Base-by-base conservation (phyloP, 371 early-diverging fungal species). In the Blakeslea trispora region DNA sequence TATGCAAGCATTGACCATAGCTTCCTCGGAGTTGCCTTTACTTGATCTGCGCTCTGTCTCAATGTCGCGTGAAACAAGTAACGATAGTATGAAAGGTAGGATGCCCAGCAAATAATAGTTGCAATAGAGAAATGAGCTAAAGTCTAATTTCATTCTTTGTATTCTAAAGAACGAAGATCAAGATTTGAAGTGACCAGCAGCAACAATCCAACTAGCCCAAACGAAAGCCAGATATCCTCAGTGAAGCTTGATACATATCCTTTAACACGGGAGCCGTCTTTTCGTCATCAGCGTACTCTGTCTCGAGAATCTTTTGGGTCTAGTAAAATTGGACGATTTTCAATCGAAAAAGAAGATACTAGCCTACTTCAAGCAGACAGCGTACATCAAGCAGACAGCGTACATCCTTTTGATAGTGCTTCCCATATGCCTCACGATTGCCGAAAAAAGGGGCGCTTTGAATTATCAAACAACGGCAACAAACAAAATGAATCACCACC, bases 361-460 rank as follows among this genome's bases (percentile, higher is more conserved):
- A 32, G 32, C 10, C 5, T 10, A 32, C 10, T 10, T 5, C 32
- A 32, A 32, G 10, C n/a, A n/a, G n/a, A n/a, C n/a, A n/a, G n/a
- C n/a, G n/a, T n/a, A n/a, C n/a, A n/a, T n/a, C n/a, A n/a, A n/a
- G n/a, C 32, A 32, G 32, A 32, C 5, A 10, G 32, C 32, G 32
- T 32, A 32, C 32, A 32, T 32, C 32, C 32, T 32, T 32, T 32
- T 32, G 32, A 32, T 32, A 10, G 32, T 6, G 32, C 48, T 18
- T 18, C 18, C 2, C 10, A 9, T 14, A 24, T 18, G 40, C 7
- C 18, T 28, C 11, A n/a, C 13, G 23, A 19, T 9, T 15, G 5
- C 11, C 49, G 66, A 15, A 60, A 56, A 43, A 65, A 60, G 17
- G 59, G 59, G 5, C 47, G 63, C 0, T 63, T 63, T 43, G 63